phyloP scores from a whole-genome alignment of 148 eudicot genomes.

The Salicornia ramosissima region DNA sequence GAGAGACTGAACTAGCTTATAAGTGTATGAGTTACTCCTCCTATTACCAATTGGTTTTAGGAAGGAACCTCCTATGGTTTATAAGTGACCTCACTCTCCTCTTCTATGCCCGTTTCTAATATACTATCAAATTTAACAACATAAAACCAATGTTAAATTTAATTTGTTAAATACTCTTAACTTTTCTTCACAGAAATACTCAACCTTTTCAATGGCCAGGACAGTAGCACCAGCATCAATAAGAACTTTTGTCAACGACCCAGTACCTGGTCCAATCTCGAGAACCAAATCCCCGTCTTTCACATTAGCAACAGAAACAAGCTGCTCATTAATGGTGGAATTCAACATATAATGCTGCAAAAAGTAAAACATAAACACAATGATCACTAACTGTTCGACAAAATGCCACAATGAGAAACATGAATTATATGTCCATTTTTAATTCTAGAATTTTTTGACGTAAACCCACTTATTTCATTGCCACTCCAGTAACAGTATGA shows the following conservation, averaged over 20 bases:
- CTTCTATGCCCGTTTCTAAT: no score
- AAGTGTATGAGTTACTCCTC: no score
- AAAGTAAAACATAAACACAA: slow-evolving; percentile 11
- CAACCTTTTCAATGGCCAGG: slow-evolving; percentile 72
- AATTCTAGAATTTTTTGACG: no score
- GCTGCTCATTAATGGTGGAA: slow-evolving; percentile 61
- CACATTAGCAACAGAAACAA: slow-evolving; percentile 60
- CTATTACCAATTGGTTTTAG: no score
- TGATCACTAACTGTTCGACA: slow-evolving; percentile 33
- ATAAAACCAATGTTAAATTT: neutral
- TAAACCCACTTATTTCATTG: no score
- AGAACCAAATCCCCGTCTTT: slow-evolving; percentile 84
- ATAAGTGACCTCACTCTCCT: no score
- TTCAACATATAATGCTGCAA: slow-evolving; percentile 94
- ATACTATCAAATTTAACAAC: no score
- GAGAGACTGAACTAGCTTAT: no score
- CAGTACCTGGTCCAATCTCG: slow-evolving; percentile 96
- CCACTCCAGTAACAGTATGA: no score
- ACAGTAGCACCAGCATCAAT: slow-evolving; percentile 67
- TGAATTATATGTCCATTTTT: no score
- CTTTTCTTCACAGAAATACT: neutral
- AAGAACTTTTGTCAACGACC: slow-evolving; percentile 78
- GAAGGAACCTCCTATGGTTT: no score
- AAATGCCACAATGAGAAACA: slow-evolving; percentile 32
- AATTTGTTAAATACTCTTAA: neutral